These are phyloP conservation scores for Populus davidiana DNA, from an alignment of 345 rosid genomes.

Conservation along the genomic window DNA sequence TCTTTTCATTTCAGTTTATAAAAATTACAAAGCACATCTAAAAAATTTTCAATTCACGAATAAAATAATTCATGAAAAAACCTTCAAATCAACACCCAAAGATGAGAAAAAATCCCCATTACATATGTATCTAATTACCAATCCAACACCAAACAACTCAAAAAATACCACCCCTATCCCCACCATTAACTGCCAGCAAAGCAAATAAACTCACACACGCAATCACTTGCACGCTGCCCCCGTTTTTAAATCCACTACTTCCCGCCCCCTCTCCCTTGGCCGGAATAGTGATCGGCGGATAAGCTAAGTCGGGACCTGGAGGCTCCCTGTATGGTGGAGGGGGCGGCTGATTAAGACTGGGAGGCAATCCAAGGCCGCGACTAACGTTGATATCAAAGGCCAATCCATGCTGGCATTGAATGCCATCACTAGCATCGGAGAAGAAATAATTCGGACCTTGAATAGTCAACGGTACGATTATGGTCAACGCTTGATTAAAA, in stretches of 20 bases:
- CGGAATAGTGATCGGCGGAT: conserved; percentile 34
- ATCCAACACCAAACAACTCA: not conserved
- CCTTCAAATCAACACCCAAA: not conserved
- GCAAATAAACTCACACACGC: conserved; percentile 17
- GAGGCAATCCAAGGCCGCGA: conserved; percentile 60
- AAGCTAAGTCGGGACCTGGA: conserved; percentile 33
- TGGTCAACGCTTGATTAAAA: conserved; percentile 33
- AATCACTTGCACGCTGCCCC: not conserved
- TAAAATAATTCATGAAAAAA: not conserved
- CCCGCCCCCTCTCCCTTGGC: conserved; percentile 15
- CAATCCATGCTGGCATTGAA: conserved; percentile 55
- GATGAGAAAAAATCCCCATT: not conserved
- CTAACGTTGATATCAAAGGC: conserved; percentile 53
- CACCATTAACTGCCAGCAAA: not conserved
- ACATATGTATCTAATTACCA: not conserved
- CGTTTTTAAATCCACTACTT: conserved; percentile 18
- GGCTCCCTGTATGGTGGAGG: conserved; percentile 57
- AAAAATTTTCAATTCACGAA: too few species aligned
- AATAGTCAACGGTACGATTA: conserved; percentile 46
- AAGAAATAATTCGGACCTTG: conserved; percentile 54
- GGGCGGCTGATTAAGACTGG: conserved; percentile 65
- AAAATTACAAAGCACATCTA: too few species aligned
- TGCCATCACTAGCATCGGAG: conserved; percentile 50
- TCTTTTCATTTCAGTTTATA: too few species aligned
- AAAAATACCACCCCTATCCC: not conserved